A percentile compares a stretch with the other conserved stretches of the same genome.
Conservation (phyloP, 805 yeast species). For the Suhomyces sp. region DNA sequence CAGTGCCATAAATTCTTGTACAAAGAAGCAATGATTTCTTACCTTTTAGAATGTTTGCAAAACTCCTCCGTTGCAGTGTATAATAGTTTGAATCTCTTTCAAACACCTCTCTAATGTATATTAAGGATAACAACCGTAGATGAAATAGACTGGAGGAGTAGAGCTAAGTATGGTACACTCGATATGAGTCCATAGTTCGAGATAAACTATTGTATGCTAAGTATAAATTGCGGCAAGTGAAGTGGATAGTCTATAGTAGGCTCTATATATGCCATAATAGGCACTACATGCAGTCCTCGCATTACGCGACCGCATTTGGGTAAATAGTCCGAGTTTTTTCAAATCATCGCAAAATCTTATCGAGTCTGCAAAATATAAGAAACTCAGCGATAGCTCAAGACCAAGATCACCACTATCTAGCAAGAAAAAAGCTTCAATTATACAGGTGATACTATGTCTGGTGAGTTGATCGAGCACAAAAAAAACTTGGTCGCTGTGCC, state of each 20-base stretch:
- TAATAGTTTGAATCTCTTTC: constrained; percentile 5
- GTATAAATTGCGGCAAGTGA: neutral
- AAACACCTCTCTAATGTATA: constrained; percentile 3
- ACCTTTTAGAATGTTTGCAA: neutral
- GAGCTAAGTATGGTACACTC: too few species aligned
- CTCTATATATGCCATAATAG: neutral
- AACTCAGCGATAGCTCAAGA: neutral
- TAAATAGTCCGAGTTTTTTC: neutral
- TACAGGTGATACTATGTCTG: neutral
- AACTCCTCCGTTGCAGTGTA: constrained; percentile 7
- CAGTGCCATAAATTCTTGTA: neutral
- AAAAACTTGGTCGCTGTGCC: neutral
- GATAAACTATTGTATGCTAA: neutral
- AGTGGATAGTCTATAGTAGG: neutral
- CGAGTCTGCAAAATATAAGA: neutral
- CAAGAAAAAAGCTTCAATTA: neutral
- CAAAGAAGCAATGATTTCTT: neutral
- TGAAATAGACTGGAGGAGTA: neutral
- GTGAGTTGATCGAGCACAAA: neutral
- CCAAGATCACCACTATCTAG: neutral
- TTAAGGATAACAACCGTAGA: neutral
- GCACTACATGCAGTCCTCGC: neutral
- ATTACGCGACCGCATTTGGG: neutral
- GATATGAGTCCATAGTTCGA: neutral
- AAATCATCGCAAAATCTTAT: neutral